Conservation (phyloP, 352 stramenopile genomes). For the Globisporangium echinulatum region DNA sequence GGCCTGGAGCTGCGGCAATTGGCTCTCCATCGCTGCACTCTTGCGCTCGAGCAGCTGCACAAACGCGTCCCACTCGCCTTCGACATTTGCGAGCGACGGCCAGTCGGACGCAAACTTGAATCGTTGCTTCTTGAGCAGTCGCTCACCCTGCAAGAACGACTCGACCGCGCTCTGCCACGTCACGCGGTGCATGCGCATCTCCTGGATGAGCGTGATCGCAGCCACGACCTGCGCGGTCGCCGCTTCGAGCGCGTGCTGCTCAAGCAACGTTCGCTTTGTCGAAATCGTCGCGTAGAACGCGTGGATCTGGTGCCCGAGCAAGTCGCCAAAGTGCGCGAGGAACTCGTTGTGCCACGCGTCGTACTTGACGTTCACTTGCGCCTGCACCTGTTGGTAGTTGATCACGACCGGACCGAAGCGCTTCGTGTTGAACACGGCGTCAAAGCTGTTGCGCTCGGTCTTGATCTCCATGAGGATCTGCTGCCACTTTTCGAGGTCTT, state of each 20-base stretch:
- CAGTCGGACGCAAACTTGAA: conserved; percentile 95
- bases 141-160: conserved; percentile 92
- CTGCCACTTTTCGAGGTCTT: conserved; percentile 96
- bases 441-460: conserved; percentile 92
- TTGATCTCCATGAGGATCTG: conserved; percentile 96
- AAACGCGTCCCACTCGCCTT: conserved; percentile 96
- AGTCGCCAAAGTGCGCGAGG: conserved; percentile 91
- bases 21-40: conserved; percentile 92
- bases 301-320: conserved; percentile 92
- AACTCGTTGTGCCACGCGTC: conserved; percentile 99
- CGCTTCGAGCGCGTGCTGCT: conserved; percentile 93
- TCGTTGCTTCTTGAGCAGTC: conserved; percentile 94
- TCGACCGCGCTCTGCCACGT: conserved; percentile 79
- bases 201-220: conserved; percentile 86
- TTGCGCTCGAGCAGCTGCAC: conserved; percentile 86
- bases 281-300: conserved; percentile 85
- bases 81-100: conserved; percentile 94
- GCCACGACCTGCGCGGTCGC: conserved; percentile 95
- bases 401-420: conserved; percentile 86
- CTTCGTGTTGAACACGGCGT: conserved; percentile 87
- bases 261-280: conserved; percentile 83
- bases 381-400: conserved; percentile 91
- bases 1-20: conserved; percentile 95
- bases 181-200: conserved; percentile 71
- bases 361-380: conserved; percentile 97